phyloP scores from a whole-genome alignment of 371 early-diverging fungal species.

The Fennellomyces sp. region DNA sequence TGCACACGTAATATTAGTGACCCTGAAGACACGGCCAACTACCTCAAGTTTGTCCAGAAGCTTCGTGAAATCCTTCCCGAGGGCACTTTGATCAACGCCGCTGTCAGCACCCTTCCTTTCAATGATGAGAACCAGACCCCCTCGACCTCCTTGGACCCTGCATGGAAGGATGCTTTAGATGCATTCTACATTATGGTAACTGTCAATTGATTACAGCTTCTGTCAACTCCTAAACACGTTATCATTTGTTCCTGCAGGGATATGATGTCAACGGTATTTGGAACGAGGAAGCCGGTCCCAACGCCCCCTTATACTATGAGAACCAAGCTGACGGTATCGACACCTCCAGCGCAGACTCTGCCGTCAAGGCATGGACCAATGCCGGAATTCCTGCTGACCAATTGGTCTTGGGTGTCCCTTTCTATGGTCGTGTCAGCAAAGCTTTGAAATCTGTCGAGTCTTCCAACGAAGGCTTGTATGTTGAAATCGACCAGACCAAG shows the following conservation, averaged over 20 bases:
- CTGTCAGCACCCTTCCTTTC: constrained; percentile 24
- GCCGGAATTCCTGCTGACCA: constrained; percentile 61
- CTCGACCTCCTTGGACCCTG: constrained; percentile 10
- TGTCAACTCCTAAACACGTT: constrained; percentile 10
- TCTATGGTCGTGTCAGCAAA: constrained; percentile 53
- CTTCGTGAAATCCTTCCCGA: constrained; percentile 27
- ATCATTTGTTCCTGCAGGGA: constrained; percentile 26
- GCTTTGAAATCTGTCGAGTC: constrained; percentile 7
- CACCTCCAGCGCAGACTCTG: constrained; percentile 21
- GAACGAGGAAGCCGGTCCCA: constrained; percentile 48
- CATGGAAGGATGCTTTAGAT: constrained; percentile 20
- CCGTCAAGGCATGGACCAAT: constrained; percentile 49
- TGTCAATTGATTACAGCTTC: background rate
- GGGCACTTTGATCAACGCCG: constrained; percentile 24
- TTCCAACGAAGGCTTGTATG: constrained; percentile 2
- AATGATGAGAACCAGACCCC: constrained; percentile 23
- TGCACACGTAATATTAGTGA: constrained; percentile 13
- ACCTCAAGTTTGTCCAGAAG: constrained; percentile 20
- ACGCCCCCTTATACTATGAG: constrained; percentile 58
- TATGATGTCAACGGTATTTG: constrained; percentile 44
- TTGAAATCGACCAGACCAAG: background rate
- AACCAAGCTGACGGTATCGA: constrained; percentile 9
- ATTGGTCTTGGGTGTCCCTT: constrained; percentile 60
- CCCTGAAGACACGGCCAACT: constrained; percentile 60
- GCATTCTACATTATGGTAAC: constrained; percentile 30